phyloP scores from a whole-genome alignment of 2,329 filamentous ascomycete species.

The Neonectria sp. region DNA sequence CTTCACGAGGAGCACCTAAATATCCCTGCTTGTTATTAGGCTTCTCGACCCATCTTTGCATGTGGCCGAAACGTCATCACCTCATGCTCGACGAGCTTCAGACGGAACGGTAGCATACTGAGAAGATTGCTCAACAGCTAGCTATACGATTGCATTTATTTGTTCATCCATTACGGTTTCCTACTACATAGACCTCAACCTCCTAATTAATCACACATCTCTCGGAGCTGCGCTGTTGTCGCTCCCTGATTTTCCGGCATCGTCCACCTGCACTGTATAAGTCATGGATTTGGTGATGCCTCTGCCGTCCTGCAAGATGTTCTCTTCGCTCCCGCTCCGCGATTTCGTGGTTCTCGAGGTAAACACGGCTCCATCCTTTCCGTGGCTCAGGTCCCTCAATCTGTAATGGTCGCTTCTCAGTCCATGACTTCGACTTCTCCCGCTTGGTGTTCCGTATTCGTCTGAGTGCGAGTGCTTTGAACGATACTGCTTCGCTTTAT shows the following conservation, averaged over 20 bases:
- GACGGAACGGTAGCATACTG: too few relatives aligned
- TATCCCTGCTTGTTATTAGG: too few relatives aligned
- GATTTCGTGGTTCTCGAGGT: slow-evolving; percentile 44
- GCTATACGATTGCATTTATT: too few relatives aligned
- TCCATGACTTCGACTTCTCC: slow-evolving; percentile 40
- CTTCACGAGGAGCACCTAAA: too few relatives aligned
- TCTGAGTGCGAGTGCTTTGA: slow-evolving; percentile 55
- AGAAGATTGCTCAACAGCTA: too few relatives aligned
- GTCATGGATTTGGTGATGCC: slow-evolving; percentile 60
- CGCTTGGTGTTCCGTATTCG: slow-evolving; percentile 48
- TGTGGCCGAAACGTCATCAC: not conserved
- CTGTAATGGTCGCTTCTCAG: slow-evolving; percentile 54
- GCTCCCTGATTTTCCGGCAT: slow-evolving; percentile 26
- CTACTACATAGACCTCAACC: too few relatives aligned
- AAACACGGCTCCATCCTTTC: slow-evolving; percentile 51
- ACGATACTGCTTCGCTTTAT: slow-evolving; percentile 59
- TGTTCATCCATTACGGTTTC: too few relatives aligned
- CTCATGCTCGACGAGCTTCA: too few relatives aligned
- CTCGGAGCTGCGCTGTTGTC: not conserved
- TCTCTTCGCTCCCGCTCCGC: slow-evolving; percentile 55
- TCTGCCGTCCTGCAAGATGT: slow-evolving; percentile 54
- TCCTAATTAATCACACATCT: too few relatives aligned
- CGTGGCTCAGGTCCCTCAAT: slow-evolving; percentile 55
- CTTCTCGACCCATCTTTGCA: not conserved
- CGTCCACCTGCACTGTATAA: slow-evolving; percentile 58